Evolutionary conservation across 495 filamentous ascomycete species (phyloP).

Genomic region (Cercophora newfieldiana): DNA sequence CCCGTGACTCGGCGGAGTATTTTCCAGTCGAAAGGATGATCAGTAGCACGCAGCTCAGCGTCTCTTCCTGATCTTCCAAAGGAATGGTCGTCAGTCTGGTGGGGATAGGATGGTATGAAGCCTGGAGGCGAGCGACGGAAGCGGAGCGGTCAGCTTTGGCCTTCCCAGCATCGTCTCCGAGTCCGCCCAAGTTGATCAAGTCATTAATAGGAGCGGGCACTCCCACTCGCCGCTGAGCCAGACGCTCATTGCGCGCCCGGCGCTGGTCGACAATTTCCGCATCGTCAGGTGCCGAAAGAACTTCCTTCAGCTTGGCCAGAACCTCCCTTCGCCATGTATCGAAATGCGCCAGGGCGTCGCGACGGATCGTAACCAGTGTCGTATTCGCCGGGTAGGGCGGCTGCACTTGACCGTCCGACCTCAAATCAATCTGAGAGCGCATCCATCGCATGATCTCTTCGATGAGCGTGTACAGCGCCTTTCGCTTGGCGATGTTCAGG

Average conservation of each 20-base stretch:
- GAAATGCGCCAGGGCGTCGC: conserved; percentile 41
- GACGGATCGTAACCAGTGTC: conserved; percentile 35
- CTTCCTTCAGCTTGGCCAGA: conserved; percentile 38
- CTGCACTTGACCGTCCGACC: conserved; percentile 1
- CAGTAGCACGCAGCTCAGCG: conserved; percentile 63
- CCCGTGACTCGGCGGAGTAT: conserved; percentile 70
- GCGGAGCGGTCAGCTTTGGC: conserved; percentile 20
- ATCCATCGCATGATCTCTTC: conserved; percentile 40
- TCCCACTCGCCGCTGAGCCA: conserved; percentile 25
- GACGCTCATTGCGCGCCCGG: conserved; percentile 31
- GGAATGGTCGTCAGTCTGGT: conserved; percentile 43
- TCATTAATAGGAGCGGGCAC: conserved; percentile 24
- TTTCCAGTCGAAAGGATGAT: conserved; percentile 69
- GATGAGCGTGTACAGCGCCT: conserved; percentile 42
- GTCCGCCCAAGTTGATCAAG: conserved; percentile 33
- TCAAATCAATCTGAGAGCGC: conserved; percentile 43
- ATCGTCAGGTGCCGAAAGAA: conserved; percentile 38
- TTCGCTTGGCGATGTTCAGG: conserved; percentile 44
- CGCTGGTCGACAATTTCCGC: conserved; percentile 38
- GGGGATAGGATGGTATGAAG: conserved; percentile 47
- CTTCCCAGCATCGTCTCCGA: not conserved
- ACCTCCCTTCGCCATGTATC: conserved; percentile 42
- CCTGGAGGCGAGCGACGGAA: conserved; percentile 37
- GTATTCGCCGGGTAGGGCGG: conserved; percentile 21
- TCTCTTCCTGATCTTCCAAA: conserved; percentile 45